phyloP scores from a whole-genome alignment of 768 basidiomycete genomes.

The Lepiota venenata region DNA sequence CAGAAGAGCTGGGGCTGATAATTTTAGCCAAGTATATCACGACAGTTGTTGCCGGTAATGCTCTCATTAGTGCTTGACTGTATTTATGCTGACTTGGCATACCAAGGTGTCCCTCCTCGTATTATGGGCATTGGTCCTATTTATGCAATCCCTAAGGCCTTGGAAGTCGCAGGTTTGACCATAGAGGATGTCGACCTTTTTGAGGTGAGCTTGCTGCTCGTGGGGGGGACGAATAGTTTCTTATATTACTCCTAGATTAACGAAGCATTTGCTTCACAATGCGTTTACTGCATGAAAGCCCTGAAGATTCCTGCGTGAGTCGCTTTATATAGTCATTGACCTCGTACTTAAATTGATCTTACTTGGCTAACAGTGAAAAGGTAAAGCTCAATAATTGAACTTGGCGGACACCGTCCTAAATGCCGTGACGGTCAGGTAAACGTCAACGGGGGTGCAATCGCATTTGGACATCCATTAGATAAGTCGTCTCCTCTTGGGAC shows the following conservation, averaged over 20 bases:
- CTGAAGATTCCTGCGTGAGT: slow-evolving; percentile 52
- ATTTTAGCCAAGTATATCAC: slow-evolving; percentile 79
- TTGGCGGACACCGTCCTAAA: not conserved
- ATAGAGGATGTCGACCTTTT: slow-evolving; percentile 74
- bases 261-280: slow-evolving; percentile 88
- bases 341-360: not conserved
- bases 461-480: slow-evolving; percentile 82
- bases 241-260: slow-evolving; percentile 57
- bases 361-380: slow-evolving; percentile 29
- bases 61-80: not conserved
- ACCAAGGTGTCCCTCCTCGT: slow-evolving; percentile 65
- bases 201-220: slow-evolving; percentile 47
- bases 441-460: slow-evolving; percentile 90
- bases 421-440: slow-evolving; percentile 51
- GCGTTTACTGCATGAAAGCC: slow-evolving; percentile 65
- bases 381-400: slow-evolving; percentile 16
- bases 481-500: slow-evolving; percentile 30
- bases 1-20: slow-evolving; percentile 66
- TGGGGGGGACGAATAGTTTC: not conserved
- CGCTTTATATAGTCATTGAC: not conserved
- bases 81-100: not conserved
- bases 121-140: slow-evolving; percentile 89
- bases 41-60: slow-evolving; percentile 61
- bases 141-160: slow-evolving; percentile 76
- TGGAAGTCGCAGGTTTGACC: slow-evolving; percentile 63